These are phyloP conservation scores for Zalerion maritima DNA, from an alignment of 495 filamentous ascomycete genomes.

Conservation along the genomic window DNA sequence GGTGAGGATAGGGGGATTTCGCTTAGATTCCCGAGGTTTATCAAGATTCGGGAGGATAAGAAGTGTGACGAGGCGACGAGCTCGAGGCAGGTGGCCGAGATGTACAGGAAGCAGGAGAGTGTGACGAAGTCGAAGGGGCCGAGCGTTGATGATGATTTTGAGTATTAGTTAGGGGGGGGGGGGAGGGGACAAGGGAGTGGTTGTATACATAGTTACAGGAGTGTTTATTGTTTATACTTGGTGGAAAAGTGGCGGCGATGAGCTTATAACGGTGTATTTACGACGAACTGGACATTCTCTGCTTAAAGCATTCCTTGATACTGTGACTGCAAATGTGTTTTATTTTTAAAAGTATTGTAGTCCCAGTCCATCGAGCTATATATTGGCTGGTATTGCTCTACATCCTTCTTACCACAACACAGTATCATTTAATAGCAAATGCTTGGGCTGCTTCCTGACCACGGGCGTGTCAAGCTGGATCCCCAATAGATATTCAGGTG, in stretches of 20 bases:
- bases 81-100: constrained; percentile 73
- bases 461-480: no score
- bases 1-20: constrained; percentile 73
- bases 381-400: no score
- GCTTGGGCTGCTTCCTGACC: no score
- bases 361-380: no score
- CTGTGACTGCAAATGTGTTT: constrained; percentile 3
- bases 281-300: constrained; percentile 1
- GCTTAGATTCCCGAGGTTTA: constrained; percentile 81
- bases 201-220: constrained; percentile 3
- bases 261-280: constrained; percentile 2
- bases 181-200: no score
- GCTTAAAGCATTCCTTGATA: constrained; percentile 2
- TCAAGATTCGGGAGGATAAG: constrained; percentile 84
- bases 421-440: no score
- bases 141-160: constrained; percentile 93
- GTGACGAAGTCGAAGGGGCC: constrained; percentile 62
- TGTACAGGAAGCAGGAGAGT: constrained; percentile 91
- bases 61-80: constrained; percentile 83
- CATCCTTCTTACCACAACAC: no score
- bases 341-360: no score
- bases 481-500: no score
- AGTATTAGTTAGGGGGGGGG: constrained; percentile 48
- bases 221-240: constrained; percentile 3
- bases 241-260: constrained; percentile 2